Base-by-base conservation (phyloP, 164 flowering plant species). In the Kalanchoe fedtschenkoi region DNA sequence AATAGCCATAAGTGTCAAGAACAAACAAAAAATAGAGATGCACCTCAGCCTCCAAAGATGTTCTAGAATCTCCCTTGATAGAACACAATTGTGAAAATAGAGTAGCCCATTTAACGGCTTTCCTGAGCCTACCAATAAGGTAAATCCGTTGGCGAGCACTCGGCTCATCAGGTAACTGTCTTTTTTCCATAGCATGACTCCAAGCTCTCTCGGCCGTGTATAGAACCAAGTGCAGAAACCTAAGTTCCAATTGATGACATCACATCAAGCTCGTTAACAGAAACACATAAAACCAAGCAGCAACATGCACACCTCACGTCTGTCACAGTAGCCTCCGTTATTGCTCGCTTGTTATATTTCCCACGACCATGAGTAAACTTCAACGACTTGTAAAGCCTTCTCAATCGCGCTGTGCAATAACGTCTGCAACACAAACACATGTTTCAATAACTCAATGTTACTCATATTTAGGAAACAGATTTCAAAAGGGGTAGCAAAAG, bases 291-390 rank as follows among this genome's bases (percentile, higher is more conserved):
- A 24, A 51, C 32, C 13, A 51, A 13, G 32, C 56, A n/a, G n/a
- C n/a, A n/a, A n/a, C n/a, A n/a, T n/a, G n/a, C n/a, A n/a, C n/a
- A 93, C 98, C 98, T 88, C 61, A 87, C 97, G 76, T 93, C 98
- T 41, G 91, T 88, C 41, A 93, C 88, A 4, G 83, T 79, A 11
- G 89, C 68, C 63, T 83, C 89, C 5, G 77, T 75, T 11, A 93
- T 80, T 43, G 84, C 69, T 63, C 73, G 75, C 39, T 71, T 72
- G 5, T 71, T 75, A 68, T 93, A 93, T 72, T 80, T 88, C 24
- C 95, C 95, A 65, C 95, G 92, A 24, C 98, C 98, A 76, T 93
- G 98, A 2, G 95, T 93, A 62, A 93, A 88, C 75, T 93, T 93
- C 79, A 93, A 69, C 0, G 98, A 89, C 62, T 86, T 93, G 65